Evolutionary conservation across 805 yeast genomes (phyloP).

Genomic region (Yarrowia sp.): DNA sequence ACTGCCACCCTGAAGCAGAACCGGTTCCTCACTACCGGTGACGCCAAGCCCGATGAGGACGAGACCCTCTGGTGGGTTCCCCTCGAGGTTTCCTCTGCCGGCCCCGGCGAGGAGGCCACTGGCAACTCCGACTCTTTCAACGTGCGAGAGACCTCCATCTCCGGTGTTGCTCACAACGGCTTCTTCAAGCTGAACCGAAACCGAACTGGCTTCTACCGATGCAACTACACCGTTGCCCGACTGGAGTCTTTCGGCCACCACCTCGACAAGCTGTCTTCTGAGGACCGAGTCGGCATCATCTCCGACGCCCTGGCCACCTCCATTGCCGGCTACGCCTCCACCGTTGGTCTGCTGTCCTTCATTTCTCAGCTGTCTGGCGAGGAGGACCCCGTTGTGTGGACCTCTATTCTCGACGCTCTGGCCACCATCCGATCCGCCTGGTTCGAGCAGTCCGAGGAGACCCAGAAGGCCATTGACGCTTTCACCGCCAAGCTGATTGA

Average conservation of each 20-base stretch:
- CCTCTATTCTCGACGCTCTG: slow-evolving; percentile 48
- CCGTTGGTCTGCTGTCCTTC: slow-evolving; percentile 54
- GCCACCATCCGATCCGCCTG: slow-evolving; percentile 38
- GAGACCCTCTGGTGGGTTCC: slow-evolving; percentile 52
- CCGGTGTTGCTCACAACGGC: slow-evolving; percentile 28
- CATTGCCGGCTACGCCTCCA: slow-evolving; percentile 64
- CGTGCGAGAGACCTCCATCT: slow-evolving; percentile 27
- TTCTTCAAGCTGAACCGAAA: slow-evolving; percentile 62
- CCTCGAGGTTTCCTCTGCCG: slow-evolving; percentile 35
- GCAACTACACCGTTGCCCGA: slow-evolving; percentile 66
- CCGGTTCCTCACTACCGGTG: slow-evolving; percentile 74
- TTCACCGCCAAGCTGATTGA: slow-evolving; percentile 56
- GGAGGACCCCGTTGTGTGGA: slow-evolving; percentile 57
- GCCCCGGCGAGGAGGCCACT: slow-evolving; percentile 30
- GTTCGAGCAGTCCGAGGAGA: slow-evolving; percentile 41
- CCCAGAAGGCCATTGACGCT: slow-evolving; percentile 49
- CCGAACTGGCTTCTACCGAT: slow-evolving; percentile 72
- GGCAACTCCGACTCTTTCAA: slow-evolving; percentile 32
- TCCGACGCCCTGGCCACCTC: slow-evolving; percentile 77
- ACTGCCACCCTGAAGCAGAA: slow-evolving; percentile 50
- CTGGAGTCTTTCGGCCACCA: slow-evolving; percentile 65
- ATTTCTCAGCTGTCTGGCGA: slow-evolving; percentile 51
- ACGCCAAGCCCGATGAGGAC: slow-evolving; percentile 73
- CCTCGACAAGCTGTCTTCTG: slow-evolving; percentile 59
- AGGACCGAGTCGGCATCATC: slow-evolving; percentile 75